Evolutionary conservation across 2,329 filamentous ascomycete species (phyloP).

Genomic region (Aureobasidium mangrovei): DNA sequence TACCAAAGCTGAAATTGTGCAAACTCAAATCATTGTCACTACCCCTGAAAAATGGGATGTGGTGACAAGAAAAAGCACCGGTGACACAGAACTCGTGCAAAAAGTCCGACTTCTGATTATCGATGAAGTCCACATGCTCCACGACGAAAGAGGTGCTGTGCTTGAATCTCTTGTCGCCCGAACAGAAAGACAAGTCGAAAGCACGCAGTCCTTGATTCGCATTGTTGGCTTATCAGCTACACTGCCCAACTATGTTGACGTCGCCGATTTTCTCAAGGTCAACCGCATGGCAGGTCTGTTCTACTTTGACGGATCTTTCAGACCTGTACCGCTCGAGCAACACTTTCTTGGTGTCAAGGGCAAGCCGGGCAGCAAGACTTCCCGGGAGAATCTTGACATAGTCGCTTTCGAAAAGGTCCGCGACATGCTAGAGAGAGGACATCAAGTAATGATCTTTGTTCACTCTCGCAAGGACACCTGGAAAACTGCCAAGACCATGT

Average conservation of each 20-base stretch:
- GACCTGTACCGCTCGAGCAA: constrained; percentile 90
- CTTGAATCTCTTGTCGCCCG: constrained; percentile 91
- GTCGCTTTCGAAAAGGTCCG: constrained; percentile 89
- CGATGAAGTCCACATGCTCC: constrained; percentile 98
- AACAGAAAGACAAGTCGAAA: constrained; percentile 93
- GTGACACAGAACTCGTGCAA: constrained; percentile 93
- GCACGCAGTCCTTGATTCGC: constrained; percentile 92
- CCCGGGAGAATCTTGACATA: constrained; percentile 79
- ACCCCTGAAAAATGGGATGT: constrained; percentile 99
- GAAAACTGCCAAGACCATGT: constrained; percentile 73
- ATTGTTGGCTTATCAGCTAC: constrained; percentile 94
- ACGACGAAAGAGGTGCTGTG: constrained; percentile 92
- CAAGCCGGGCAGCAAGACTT: constrained; percentile 70
- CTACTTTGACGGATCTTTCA: constrained; percentile 93
- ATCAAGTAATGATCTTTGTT: constrained; percentile 99
- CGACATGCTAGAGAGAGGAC: constrained; percentile 83
- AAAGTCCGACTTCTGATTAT: constrained; percentile 95
- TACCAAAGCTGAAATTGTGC: constrained; percentile 89
- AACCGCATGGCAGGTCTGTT: constrained; percentile 89
- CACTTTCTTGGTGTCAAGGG: constrained; percentile 96
- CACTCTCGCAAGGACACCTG: constrained; percentile 94
- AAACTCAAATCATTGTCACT: constrained; percentile 96
- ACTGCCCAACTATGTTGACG: constrained; percentile 90
- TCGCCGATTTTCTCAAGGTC: constrained; percentile 93
- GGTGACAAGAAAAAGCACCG: constrained; percentile 90